Evolutionary conservation across 148 eudicot genomes (phyloP).

Genomic region (Polygonum aviculare): DNA sequence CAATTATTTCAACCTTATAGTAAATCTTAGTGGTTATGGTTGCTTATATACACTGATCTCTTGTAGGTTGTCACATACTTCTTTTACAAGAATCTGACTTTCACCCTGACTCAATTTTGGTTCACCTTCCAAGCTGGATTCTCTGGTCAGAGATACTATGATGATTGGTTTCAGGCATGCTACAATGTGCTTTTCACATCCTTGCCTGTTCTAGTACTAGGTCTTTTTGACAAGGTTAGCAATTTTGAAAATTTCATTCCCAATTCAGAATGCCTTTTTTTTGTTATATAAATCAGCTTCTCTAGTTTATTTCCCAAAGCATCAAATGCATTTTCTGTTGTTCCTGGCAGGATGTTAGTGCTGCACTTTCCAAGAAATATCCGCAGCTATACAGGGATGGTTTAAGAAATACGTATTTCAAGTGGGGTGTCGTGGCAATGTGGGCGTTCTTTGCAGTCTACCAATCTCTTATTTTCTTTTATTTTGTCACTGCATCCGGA

Average conservation of each 20-base stretch:
- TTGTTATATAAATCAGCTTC: not conserved
- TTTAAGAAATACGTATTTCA: conserved; percentile 60
- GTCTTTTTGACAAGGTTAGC: conserved; percentile 87
- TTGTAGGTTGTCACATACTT: conserved; percentile 91
- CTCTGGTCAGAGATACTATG: conserved; percentile 97
- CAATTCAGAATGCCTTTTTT: not conserved
- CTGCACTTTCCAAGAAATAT: conserved; percentile 77
- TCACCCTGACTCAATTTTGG: conserved; percentile 94
- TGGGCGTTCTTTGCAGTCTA: conserved; percentile 70
- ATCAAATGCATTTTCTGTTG: not conserved
- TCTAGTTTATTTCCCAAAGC: too few relatives aligned
- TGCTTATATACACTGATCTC: conserved; percentile 5
- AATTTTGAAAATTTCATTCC: not conserved
- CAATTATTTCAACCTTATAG: not conserved
- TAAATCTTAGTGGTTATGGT: not conserved
- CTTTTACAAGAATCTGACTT: conserved; percentile 90
- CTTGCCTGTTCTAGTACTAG: conserved; percentile 78
- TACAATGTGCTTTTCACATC: conserved; percentile 91
- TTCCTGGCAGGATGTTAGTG: conserved; percentile 73
- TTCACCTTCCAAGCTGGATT: conserved; percentile 88
- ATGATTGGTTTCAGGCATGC: conserved; percentile 96
- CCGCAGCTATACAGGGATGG: conserved; percentile 93
- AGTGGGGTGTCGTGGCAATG: conserved; percentile 68
- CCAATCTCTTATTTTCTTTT: conserved; percentile 70
- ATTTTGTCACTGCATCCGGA: conserved; percentile 57